These are phyloP conservation scores for Suillus decipiens DNA, from an alignment of 768 basidiomycete species.

Conservation along the genomic window DNA sequence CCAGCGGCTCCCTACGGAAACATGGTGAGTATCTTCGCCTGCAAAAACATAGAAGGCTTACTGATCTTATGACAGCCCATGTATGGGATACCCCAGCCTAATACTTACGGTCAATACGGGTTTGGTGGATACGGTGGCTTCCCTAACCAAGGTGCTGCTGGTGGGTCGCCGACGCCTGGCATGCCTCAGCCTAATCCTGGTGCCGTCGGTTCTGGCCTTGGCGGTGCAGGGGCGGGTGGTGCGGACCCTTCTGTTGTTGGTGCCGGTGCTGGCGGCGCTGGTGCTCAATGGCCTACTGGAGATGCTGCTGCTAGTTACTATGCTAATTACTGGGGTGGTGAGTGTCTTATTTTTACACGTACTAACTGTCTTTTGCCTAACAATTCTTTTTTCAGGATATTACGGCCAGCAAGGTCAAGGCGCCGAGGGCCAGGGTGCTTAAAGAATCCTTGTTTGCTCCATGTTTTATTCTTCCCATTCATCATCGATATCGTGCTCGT, in stretches of 20 bases:
- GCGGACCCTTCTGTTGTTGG: conserved; percentile 50
- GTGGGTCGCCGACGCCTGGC: conserved; percentile 39
- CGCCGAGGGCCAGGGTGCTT: conserved; percentile 49
- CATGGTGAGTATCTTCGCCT: conserved; percentile 51
- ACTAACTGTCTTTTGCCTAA: conserved; percentile 1
- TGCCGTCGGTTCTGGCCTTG: conserved; percentile 54
- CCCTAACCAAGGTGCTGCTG: conserved; percentile 57
- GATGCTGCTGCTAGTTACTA: conserved; percentile 78
- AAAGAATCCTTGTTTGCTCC: conserved; percentile 26
- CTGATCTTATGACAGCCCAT: conserved; percentile 55
- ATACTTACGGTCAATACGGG: conserved; percentile 71
- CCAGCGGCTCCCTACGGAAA: conserved; percentile 69
- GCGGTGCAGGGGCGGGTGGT: conserved; percentile 57
- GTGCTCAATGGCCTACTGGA: conserved; percentile 76
- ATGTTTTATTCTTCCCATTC: conserved; percentile 26
- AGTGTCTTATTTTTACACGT: conserved; percentile 26
- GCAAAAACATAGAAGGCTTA: conserved; percentile 11
- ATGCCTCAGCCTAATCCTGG: conserved; percentile 60
- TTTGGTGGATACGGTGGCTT: conserved; percentile 76
- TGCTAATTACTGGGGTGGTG: conserved; percentile 84
- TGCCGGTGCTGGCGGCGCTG: conserved; percentile 57
- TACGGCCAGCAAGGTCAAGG: conserved; percentile 75
- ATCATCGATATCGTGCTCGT: conserved; percentile 24
- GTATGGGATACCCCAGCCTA: conserved; percentile 89
- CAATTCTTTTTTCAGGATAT: conserved; percentile 55